Base-by-base conservation (phyloP, 2,329 filamentous ascomycete genomes). In the Cladosporium halotolerans region DNA sequence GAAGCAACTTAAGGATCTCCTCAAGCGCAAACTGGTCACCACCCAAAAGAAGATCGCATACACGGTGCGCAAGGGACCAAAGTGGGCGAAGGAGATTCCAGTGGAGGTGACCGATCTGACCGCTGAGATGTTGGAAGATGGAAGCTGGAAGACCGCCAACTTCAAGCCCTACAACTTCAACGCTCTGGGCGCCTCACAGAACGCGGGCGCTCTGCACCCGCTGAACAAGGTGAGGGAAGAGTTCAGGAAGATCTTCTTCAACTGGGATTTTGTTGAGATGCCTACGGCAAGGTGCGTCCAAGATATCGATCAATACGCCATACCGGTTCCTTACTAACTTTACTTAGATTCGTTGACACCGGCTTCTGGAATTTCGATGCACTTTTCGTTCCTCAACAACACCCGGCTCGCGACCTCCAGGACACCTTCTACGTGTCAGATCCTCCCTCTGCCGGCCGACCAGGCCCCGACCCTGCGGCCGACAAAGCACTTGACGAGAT, bases 281-380 rank as follows among this genome's bases (percentile, higher is more conserved):
- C 88, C 91, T 11, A 96, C 92, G 46, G 86, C 87, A 73, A 83
- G 88, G 75, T 79, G 64, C 57, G 70, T 58, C 16, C 9, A 14
- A 2, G 1, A 13, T 16, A 28, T 28, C 23, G 23, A 28, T 28
- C 23, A 28, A 7, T 7, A 7, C 23, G 23, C 23, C 23, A 28
- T 28, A 28, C 23, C 7, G 7, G 23, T 28, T 28, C 23, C 4
- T 28, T 28, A 7, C 59, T 61, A 33, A 60, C 47, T 32, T 2
- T 5, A 16, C 7, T n/a, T 50, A 79, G 77, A 70, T 96, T 85
- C 69, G 91, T 97, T 58, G 93, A 99, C 75, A 92, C 91, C 10
- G 91, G 92, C 44, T 96, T 97, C 84, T 99, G 93, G 90, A 97
- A 97, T 74, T 97, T 97, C 72, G 92, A 97, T 68, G 84, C 91